phyloP scores from a whole-genome alignment of 257 asterid species.

The Buddleja alternifolia region DNA sequence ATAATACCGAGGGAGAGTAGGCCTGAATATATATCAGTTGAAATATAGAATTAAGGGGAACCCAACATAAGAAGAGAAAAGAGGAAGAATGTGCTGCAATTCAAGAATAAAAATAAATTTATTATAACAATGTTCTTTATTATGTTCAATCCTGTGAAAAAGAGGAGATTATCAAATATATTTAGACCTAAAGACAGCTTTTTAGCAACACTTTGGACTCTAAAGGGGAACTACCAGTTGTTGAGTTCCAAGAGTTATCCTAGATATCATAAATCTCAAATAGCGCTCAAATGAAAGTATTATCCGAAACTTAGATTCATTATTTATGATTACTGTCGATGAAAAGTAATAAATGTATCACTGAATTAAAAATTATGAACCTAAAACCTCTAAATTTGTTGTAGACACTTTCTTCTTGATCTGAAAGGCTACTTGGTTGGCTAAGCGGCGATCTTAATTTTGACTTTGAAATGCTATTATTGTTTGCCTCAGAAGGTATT shows the following conservation, averaged over 20 bases:
- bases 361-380: not conserved
- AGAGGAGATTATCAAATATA: not conserved
- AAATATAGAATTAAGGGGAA: not conserved
- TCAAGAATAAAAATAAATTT: not conserved
- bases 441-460: not conserved
- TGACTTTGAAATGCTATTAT: not conserved
- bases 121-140: not conserved
- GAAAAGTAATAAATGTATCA: not conserved
- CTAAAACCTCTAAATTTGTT: not conserved
- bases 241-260: not conserved
- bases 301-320: not conserved
- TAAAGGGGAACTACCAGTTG: not conserved
- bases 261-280: not conserved
- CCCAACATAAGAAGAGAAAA: not conserved
- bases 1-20: not conserved
- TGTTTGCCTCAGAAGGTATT: not conserved
- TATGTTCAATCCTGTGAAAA: not conserved
- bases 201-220: not conserved
- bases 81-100: not conserved
- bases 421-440: slow-evolving; percentile 9
- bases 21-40: not conserved
- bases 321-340: not conserved
- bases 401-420: not conserved
- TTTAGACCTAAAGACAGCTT: not conserved
- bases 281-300: not conserved